Conservation (phyloP, 1,284 basidiomycete genomes). For the Schizopora paradoxa region DNA sequence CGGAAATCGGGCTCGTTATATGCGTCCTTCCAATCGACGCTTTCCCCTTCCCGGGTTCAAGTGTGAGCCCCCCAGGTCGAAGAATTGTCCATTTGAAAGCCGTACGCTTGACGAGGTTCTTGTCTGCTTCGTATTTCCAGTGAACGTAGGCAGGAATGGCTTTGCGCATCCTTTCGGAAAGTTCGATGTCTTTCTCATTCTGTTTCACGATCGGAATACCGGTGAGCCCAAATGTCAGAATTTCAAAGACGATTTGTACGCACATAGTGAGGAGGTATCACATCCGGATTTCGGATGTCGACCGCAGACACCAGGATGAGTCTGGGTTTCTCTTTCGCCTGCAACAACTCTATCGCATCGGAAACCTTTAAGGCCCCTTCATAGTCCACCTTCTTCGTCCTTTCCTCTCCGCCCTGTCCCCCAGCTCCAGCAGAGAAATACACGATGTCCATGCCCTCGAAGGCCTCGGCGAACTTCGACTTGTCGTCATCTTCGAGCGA, state of each 20-base stretch:
- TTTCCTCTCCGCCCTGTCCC: conserved; percentile 57
- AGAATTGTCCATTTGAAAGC: conserved; percentile 68
- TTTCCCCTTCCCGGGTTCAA: conserved; percentile 49
- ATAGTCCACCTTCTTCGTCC: conserved; percentile 66
- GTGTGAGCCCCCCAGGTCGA: conserved; percentile 55
- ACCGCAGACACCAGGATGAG: conserved; percentile 62
- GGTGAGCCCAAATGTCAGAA: background rate
- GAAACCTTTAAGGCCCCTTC: conserved; percentile 70
- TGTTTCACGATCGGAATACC: conserved; percentile 22
- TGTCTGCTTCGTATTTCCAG: conserved; percentile 68
- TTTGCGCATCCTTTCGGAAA: conserved; percentile 40
- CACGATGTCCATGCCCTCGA: conserved; percentile 49
- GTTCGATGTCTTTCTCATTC: conserved; percentile 43
- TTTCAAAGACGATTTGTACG: conserved; percentile 19
- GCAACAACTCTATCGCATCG: conserved; percentile 57
- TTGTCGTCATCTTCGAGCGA: conserved; percentile 55
- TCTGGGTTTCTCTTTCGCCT: conserved; percentile 43
- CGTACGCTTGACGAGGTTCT: conserved; percentile 52
- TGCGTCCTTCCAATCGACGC: conserved; percentile 54
- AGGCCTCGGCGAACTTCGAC: conserved; percentile 42
- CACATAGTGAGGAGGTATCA: conserved; percentile 54
- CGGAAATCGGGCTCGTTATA: conserved; percentile 42
- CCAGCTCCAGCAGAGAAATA: conserved; percentile 69
- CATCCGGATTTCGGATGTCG: conserved; percentile 53
- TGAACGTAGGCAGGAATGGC: conserved; percentile 48